Percentiles rank a stretch among this genome's conserved stretches.
These are phyloP conservation scores for Sordariomycetes sp. DNA, from an alignment of 2,329 filamentous ascomycete genomes.

Conservation along the genomic window DNA sequence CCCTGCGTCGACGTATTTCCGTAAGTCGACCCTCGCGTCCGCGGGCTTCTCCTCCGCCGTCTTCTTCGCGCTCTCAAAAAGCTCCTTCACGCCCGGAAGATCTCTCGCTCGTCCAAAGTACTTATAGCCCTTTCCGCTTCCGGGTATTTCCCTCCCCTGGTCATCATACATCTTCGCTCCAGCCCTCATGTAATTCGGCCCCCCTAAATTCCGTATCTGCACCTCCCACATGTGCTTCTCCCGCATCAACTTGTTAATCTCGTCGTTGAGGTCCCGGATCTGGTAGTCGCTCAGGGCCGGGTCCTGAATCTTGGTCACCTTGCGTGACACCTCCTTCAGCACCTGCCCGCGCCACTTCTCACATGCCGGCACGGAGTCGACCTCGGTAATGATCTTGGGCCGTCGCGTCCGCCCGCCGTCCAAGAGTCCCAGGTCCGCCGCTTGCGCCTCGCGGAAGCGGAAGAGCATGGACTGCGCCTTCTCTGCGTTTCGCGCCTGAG, in stretches of 20 bases:
- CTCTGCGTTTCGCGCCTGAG: slow-evolving; percentile 85
- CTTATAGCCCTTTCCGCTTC: slow-evolving; percentile 78
- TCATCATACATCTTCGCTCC: slow-evolving; percentile 60
- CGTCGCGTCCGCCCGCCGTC: slow-evolving; percentile 82
- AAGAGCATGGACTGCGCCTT: slow-evolving; percentile 99
- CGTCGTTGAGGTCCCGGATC: slow-evolving; percentile 94
- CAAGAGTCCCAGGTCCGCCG: slow-evolving; percentile 89
- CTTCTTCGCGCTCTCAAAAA: slow-evolving; percentile 68
- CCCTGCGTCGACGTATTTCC: slow-evolving; percentile 73
- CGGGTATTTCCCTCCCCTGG: slow-evolving; percentile 55
- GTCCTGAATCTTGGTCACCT: slow-evolving; percentile 93
- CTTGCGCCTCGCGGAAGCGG: slow-evolving; percentile 96
- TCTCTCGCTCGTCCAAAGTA: slow-evolving; percentile 89
- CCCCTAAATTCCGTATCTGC: slow-evolving; percentile 89
- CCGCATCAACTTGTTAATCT: slow-evolving; percentile 98
- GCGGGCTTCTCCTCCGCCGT: slow-evolving; percentile 46
- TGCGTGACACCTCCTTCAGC: slow-evolving; percentile 91
- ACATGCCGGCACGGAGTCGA: slow-evolving; percentile 72
- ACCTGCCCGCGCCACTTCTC: slow-evolving; percentile 98
- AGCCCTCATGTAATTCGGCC: slow-evolving; percentile 87
- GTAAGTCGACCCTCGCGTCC: slow-evolving; percentile 55
- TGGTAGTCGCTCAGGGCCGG: slow-evolving; percentile 86
- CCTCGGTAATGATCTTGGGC: slow-evolving; percentile 79
- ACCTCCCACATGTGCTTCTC: slow-evolving; percentile 99
- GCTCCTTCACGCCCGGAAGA: slow-evolving; percentile 86